Evolutionary conservation across 441 rosid species (phyloP), one percentile per base, ranked within the genome.

Genomic region (Arabidopsis hybrid): DNA sequence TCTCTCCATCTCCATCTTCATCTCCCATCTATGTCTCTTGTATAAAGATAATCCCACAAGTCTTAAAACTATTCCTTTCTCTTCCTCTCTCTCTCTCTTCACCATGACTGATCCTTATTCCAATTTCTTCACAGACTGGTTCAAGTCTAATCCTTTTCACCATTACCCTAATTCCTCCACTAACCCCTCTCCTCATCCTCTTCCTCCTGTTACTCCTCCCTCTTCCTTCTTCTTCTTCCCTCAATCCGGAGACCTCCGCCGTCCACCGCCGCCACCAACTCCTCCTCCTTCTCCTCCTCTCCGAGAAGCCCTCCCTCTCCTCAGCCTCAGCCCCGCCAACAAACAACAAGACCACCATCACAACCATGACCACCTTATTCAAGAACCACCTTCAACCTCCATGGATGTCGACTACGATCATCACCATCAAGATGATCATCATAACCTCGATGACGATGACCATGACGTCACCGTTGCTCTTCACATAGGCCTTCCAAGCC

Each of bases 401-500:
- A 83, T 86, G 88, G 92, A 88, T 72, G 81, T 87, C 18, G 90
- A 87, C 78, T 78, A 67, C 42, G 76, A 85, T 74, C 82, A 83
- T 50, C 72, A 76, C 64, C 66, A 79, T 57, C 82, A 63, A 31
- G 68, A 46, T 39, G 50, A 35, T 46, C 42, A 35, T 46, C 42
- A 21, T 61, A 65, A 47, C 40, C 70, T 55, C 16, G 75, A 72
- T 35, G 74, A 58, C 49, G 85, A 76, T n/a, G 86, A 82, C 16
- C 86, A 81, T 57, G 78, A 74, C 61, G 93, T 87, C 58, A 86
- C 91, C 8, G 96, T 92, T 72, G 93, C 97, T 79, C 96, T 94
- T 6, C 96, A 94, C 69, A 84, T 94, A 83, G 98, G 98, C 72
- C 84, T 94, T 60, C 97, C 97, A n/a, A 94, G 83, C 89, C 95